These are phyloP conservation scores for Melanomma pulvis-pyrius DNA, from an alignment of 495 filamentous ascomycete species.

Conservation along the genomic window DNA sequence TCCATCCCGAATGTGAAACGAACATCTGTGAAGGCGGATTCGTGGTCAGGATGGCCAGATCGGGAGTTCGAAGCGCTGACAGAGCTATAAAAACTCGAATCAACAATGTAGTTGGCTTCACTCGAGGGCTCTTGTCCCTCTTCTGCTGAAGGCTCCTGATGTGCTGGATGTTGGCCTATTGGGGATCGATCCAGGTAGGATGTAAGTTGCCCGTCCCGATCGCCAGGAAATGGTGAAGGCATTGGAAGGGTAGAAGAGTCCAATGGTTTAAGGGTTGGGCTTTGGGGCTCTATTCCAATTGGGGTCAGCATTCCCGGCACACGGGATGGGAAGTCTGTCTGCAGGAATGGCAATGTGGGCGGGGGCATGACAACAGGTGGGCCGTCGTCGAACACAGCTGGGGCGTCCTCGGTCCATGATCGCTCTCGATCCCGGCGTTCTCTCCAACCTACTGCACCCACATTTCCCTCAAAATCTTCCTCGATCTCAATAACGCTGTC, in stretches of 20 bases:
- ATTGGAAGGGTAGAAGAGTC: conserved; percentile 37
- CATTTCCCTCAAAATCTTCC: background rate
- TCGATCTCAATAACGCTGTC: background rate
- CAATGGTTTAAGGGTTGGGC: conserved; percentile 28
- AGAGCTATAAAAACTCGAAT: conserved; percentile 33
- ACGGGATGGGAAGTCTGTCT: conserved; percentile 26
- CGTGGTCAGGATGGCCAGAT: conserved; percentile 26
- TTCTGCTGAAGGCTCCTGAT: background rate
- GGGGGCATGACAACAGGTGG: conserved; percentile 33
- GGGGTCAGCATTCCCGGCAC: conserved; percentile 20
- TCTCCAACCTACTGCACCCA: background rate
- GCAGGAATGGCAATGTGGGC: conserved; percentile 38
- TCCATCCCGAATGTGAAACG: conserved; percentile 37
- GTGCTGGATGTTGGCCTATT: background rate
- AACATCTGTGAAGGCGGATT: conserved; percentile 34
- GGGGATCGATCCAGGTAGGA: conserved; percentile 28
- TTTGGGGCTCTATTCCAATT: conserved; percentile 27
- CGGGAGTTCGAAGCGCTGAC: conserved; percentile 14
- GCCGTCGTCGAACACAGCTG: background rate
- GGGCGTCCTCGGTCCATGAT: background rate
- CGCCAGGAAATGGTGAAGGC: conserved; percentile 44
- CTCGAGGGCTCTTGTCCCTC: conserved; percentile 1
- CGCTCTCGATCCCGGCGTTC: background rate
- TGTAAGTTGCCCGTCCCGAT: conserved; percentile 12
- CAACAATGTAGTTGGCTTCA: conserved; percentile 15